Evolutionary conservation across 148 eudicot species (phyloP), one percentile per base, ranked within the genome.

Genomic region (Polygonum aviculare): DNA sequence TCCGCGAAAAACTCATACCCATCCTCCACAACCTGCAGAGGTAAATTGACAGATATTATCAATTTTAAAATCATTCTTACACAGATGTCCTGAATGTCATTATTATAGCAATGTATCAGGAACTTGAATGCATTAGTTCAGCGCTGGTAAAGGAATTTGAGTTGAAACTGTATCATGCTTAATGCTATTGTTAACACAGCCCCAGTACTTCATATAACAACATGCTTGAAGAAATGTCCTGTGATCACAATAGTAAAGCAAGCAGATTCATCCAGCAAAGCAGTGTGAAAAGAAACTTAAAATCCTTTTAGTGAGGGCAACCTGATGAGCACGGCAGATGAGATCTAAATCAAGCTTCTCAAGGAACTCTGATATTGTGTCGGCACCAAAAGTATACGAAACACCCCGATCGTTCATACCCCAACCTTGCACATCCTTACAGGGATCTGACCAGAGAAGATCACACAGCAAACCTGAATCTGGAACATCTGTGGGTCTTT

Each of bases 1-100:
- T 84, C 70, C 70, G 87, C 89, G 72, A 87, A 87, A 36, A 87
- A 87, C 79, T 87, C 89, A 26, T 87, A 87, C 0, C 90, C 90
- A 78, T 87, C 90, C 59, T 87, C 90, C 65, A 87, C 90, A 76
- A 87, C 90, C 90, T 87, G 86, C 71, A 75, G 12, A 36, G 63
- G 14, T 39, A 49, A 12, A 67, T 36, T 15, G 11, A 67, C 21
- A 67, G 72, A 67, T 2, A 36, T 67, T 67, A 31, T 67, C 36
- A 16, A 41, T 15, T 14, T 15, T 67, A 16, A 35, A 67, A 67
- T 4, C n/a, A 67, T 36, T 7, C 14, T 21, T 31, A 12, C 39
- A 62, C 38, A 21, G 36, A 59, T 52, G 18, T 52, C 59, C 7
- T 52, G 19, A 15, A 19, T 6, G 55, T 26, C 31, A 26, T 26